A percentile compares a stretch with the other conserved stretches of the same genome.
These are phyloP conservation scores for Phytopythium oedochilum DNA, from an alignment of 352 stramenopile species.

Conservation along the genomic window DNA sequence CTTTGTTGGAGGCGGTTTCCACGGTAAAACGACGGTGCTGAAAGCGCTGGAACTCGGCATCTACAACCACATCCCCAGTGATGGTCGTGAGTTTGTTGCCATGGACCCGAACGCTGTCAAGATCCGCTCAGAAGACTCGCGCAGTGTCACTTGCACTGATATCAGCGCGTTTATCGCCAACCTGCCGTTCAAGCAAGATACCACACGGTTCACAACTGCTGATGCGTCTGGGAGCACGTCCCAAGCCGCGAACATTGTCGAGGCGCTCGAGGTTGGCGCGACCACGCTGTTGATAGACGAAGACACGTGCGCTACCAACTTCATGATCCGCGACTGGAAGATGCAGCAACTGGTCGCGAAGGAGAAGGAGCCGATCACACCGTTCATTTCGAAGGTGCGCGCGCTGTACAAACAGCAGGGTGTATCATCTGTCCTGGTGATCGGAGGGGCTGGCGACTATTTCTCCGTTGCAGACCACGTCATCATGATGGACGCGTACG, in stretches of 20 bases:
- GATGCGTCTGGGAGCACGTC: conserved; percentile 96
- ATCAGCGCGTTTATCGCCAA: conserved; percentile 97
- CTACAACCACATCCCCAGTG: conserved; percentile 95
- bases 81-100: conserved; percentile 95
- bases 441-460: conserved; percentile 95
- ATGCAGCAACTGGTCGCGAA: conserved; percentile 95
- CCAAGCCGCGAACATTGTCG: conserved; percentile 95
- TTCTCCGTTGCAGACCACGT: conserved; percentile 96
- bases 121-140: conserved; percentile 95
- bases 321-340: conserved; percentile 97
- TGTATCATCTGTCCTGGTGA: conserved; percentile 95
- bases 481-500: conserved; percentile 96
- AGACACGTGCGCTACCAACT: conserved; percentile 97
- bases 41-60: conserved; percentile 92
- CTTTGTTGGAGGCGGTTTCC: conserved; percentile 96
- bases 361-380: conserved; percentile 97
- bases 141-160: conserved; percentile 86
- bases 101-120: conserved; percentile 88
- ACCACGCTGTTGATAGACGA: conserved; percentile 95
- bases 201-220: conserved; percentile 87
- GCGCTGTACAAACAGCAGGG: conserved; percentile 86
- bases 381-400: conserved; percentile 95
- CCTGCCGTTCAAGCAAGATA: conserved; percentile 93
- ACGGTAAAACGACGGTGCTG: conserved; percentile 97
- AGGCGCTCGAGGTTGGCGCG: conserved; percentile 89